Evolutionary conservation across 768 basidiomycete genomes (phyloP).

Genomic region (Agaricus blazei): DNA sequence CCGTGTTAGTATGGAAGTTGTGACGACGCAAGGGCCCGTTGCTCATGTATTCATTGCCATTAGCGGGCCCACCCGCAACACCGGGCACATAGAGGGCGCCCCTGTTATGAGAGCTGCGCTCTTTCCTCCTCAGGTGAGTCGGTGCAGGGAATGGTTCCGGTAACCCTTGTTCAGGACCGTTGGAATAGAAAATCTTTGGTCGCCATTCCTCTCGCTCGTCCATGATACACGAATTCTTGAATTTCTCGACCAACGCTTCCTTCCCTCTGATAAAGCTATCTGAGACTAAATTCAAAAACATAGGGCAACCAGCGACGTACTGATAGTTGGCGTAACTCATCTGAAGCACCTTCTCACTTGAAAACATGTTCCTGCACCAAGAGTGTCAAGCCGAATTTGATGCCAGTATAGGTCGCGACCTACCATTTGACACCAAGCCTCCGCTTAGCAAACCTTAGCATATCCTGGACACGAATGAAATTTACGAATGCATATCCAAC

Average conservation of each 20-base stretch:
- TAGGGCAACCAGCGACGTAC: constrained; percentile 35
- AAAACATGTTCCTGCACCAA: constrained; percentile 77
- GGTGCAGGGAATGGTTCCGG: constrained; percentile 80
- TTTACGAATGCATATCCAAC: constrained; percentile 88
- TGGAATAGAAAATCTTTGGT: constrained; percentile 80
- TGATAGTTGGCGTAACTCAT: constrained; percentile 94
- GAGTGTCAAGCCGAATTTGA: not conserved
- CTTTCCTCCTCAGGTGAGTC: constrained; percentile 76
- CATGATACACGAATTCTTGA: constrained; percentile 89
- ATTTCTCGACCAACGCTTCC: constrained; percentile 86
- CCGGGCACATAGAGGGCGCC: constrained; percentile 65
- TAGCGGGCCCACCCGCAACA: constrained; percentile 7
- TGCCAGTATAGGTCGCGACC: constrained; percentile 13
- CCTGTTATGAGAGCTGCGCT: constrained; percentile 76
- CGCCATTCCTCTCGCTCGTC: constrained; percentile 80
- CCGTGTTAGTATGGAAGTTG: constrained; percentile 4
- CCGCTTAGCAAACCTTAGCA: constrained; percentile 68
- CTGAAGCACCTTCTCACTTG: constrained; percentile 84
- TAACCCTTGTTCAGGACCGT: constrained; percentile 66
- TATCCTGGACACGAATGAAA: constrained; percentile 74
- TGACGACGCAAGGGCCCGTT: constrained; percentile 14
- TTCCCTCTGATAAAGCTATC: constrained; percentile 57
- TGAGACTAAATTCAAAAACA: constrained; percentile 10
- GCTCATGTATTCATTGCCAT: constrained; percentile 11
- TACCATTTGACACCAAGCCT: constrained; percentile 82